Percentiles rank a stretch among this genome's conserved stretches.
phyloP scores from a whole-genome alignment of 352 stramenopile species.

The Stramenopiles sp. region DNA sequence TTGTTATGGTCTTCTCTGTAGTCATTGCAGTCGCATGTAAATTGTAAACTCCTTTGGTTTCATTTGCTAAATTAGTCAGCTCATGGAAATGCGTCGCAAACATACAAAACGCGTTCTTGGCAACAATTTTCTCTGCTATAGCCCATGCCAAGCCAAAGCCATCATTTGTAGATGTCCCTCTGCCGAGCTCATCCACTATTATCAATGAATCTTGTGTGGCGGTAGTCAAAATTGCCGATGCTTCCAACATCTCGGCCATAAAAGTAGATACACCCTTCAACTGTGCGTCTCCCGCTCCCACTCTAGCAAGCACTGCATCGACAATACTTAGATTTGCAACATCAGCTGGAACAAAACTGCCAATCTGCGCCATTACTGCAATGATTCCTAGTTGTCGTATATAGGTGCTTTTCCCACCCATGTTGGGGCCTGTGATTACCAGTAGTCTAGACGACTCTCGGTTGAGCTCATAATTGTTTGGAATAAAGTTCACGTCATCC shows the following conservation, averaged over 20 bases:
- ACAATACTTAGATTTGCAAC: constrained; percentile 72
- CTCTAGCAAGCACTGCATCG: constrained; percentile 81
- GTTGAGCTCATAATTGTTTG: constrained; percentile 81
- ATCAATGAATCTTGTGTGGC: constrained; percentile 78
- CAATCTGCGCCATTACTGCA: constrained; percentile 82
- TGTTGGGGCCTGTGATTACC: constrained; percentile 95
- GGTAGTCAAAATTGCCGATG: constrained; percentile 74
- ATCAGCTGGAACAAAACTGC: constrained; percentile 81
- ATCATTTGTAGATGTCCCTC: constrained; percentile 93
- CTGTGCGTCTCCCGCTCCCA: constrained; percentile 88
- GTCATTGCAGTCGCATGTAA: constrained; percentile 82
- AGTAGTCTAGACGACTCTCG: constrained; percentile 62
- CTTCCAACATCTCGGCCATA: constrained; percentile 99
- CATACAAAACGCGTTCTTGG: constrained; percentile 41
- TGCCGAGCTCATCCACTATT: constrained; percentile 96
- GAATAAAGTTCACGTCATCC: constrained; percentile 87
- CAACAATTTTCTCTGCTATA: not conserved
- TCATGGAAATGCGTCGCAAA: constrained; percentile 99
- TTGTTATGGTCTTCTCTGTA: constrained; percentile 51
- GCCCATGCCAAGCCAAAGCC: constrained; percentile 50
- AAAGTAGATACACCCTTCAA: constrained; percentile 95
- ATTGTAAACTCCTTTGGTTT: constrained; percentile 62
- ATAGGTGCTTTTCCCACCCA: constrained; percentile 96
- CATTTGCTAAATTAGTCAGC: constrained; percentile 71
- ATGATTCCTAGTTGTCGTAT: constrained; percentile 82